phyloP scores from a whole-genome alignment of 1,284 basidiomycete species.

The Marasmius sp. region DNA sequence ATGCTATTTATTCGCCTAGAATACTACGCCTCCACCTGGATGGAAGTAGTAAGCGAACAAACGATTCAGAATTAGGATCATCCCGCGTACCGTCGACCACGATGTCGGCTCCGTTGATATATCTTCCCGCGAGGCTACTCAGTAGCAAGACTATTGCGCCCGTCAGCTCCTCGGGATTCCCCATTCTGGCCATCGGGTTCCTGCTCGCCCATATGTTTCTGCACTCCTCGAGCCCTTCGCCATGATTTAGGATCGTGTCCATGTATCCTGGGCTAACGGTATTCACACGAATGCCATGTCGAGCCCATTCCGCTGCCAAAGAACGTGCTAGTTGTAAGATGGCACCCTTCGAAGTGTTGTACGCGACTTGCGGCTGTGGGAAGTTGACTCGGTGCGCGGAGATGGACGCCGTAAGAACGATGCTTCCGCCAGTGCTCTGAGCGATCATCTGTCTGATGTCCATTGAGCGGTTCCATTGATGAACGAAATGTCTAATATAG shows the following conservation, averaged over 20 bases:
- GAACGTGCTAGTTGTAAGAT: constrained; percentile 30
- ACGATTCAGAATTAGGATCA: not conserved
- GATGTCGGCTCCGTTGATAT: constrained; percentile 42
- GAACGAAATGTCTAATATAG: not conserved
- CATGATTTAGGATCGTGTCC: constrained; percentile 41
- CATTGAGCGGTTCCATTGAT: not conserved
- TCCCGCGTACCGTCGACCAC: constrained; percentile 36
- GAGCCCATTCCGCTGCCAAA: constrained; percentile 27
- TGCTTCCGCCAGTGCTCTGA: constrained; percentile 37
- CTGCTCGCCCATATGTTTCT: constrained; percentile 33
- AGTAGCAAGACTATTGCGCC: constrained; percentile 39
- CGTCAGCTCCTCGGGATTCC: constrained; percentile 37
- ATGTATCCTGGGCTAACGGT: constrained; percentile 45
- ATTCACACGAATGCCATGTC: constrained; percentile 42
- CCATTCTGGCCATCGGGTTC: constrained; percentile 44
- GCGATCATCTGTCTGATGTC: constrained; percentile 38
- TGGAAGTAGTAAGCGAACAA: not conserved
- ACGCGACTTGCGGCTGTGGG: constrained; percentile 38
- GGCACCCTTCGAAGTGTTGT: constrained; percentile 35
- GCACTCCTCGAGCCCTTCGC: constrained; percentile 28
- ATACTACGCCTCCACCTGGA: not conserved
- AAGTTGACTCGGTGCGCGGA: constrained; percentile 40
- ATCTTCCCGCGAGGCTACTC: constrained; percentile 37
- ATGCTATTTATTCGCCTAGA: not conserved
- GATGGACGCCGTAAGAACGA: constrained; percentile 42